A percentile compares a stretch with the other conserved stretches of the same genome.
Conservation (phyloP, 2,329 filamentous ascomycete species). For the Trichoderma sp. region DNA sequence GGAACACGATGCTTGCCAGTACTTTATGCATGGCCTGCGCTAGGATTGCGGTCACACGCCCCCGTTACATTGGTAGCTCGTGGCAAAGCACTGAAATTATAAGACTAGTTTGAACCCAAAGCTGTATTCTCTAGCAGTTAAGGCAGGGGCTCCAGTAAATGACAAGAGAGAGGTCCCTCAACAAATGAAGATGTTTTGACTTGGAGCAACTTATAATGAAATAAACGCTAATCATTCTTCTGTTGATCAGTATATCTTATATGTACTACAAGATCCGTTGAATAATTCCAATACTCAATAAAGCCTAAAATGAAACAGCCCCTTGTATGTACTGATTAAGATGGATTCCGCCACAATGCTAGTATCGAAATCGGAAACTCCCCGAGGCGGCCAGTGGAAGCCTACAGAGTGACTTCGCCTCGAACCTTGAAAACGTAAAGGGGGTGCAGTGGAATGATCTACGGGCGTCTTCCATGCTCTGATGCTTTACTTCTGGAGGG, state of each 20-base stretch:
- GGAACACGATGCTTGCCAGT: not conserved
- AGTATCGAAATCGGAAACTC: not conserved
- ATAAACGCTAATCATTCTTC: not conserved
- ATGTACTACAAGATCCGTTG: not conserved
- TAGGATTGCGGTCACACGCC: not conserved
- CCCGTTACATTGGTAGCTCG: not conserved
- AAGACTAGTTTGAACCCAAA: not conserved
- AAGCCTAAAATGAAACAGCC: not conserved
- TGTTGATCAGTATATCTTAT: not conserved
- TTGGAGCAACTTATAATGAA: not conserved
- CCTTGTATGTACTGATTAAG: not conserved
- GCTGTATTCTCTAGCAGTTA: not conserved
- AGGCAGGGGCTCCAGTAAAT: not conserved
- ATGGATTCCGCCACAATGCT: not conserved
- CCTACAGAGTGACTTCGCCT: not conserved
- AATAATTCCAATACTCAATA: not conserved
- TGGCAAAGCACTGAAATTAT: not conserved
- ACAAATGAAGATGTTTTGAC: not conserved
- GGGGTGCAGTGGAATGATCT: not conserved
- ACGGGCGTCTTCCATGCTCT: not conserved
- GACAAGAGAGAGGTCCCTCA: not conserved
- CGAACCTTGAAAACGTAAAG: not conserved
- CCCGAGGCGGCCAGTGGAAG: not conserved
- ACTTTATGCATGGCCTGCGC: not conserved
- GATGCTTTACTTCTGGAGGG: not conserved